Evolutionary conservation across 805 yeast genomes (phyloP).

Genomic region (Helenozyma baotianmanensis): DNA sequence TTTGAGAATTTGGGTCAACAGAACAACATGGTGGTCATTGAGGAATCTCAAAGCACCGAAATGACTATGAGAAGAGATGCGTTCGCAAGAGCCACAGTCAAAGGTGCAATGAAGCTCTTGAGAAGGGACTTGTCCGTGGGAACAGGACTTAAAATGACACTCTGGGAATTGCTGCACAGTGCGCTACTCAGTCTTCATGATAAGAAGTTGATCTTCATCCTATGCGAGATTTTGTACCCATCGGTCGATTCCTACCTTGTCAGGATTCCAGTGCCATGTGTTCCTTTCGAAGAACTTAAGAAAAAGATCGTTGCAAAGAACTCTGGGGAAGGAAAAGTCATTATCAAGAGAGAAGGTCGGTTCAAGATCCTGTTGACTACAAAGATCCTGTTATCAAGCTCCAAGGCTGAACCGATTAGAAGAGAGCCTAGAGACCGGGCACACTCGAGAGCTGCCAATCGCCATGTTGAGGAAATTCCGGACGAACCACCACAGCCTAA

Average conservation of each 20-base stretch:
- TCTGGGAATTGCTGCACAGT: slow-evolving; percentile 71
- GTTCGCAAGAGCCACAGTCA: slow-evolving; percentile 57
- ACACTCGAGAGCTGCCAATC: not conserved
- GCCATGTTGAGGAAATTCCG: not conserved
- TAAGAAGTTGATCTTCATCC: slow-evolving; percentile 57
- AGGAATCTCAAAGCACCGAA: slow-evolving; percentile 42
- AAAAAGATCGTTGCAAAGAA: slow-evolving; percentile 60
- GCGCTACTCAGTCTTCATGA: slow-evolving; percentile 55
- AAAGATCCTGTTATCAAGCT: slow-evolving; percentile 2
- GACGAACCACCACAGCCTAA: not conserved
- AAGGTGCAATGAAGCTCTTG: slow-evolving; percentile 62
- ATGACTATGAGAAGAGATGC: slow-evolving; percentile 57
- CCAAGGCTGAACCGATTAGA: slow-evolving; percentile 1
- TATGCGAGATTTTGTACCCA: slow-evolving; percentile 61
- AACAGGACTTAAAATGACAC: slow-evolving; percentile 47
- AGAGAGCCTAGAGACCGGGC: not conserved
- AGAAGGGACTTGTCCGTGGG: slow-evolving; percentile 57
- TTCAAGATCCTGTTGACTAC: slow-evolving; percentile 45
- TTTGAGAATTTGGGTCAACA: slow-evolving; percentile 13
- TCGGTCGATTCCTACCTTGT: slow-evolving; percentile 61
- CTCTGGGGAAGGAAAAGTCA: slow-evolving; percentile 49
- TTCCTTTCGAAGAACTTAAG: slow-evolving; percentile 36
- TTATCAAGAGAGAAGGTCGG: slow-evolving; percentile 57
- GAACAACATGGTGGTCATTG: slow-evolving; percentile 51
- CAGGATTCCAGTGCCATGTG: slow-evolving; percentile 60